phyloP scores from a whole-genome alignment of 2,329 filamentous ascomycete species.

The Leptographium radiaticola region DNA sequence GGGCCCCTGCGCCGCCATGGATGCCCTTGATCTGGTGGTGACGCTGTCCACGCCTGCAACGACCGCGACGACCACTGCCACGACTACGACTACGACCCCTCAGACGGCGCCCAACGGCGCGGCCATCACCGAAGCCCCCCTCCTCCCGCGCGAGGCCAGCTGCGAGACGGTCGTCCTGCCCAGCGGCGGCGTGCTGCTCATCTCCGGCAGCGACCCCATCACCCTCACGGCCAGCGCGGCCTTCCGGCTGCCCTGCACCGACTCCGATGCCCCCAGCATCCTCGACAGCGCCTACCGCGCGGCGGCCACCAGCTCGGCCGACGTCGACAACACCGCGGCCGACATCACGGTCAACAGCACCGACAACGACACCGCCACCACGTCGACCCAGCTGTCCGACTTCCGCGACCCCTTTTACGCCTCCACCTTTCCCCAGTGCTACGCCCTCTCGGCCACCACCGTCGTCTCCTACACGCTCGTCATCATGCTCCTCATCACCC shows the following conservation, averaged over 20 bases:
- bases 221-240: constrained; percentile 46
- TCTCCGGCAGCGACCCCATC: constrained; percentile 39
- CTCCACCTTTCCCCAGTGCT: constrained; percentile 84
- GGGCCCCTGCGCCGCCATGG: constrained; percentile 4
- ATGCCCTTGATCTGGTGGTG: constrained; percentile 4
- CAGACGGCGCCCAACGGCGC: neutral
- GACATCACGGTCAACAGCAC: constrained; percentile 6
- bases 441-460: constrained; percentile 82
- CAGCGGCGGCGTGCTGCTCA: constrained; percentile 31
- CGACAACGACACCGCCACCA: constrained; percentile 15
- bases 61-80: neutral
- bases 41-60: neutral
- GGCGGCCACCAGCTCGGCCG: neutral
- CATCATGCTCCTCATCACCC: constrained; percentile 86
- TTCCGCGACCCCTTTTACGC: constrained; percentile 83
- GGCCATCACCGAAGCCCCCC: neutral
- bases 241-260: constrained; percentile 44
- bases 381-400: constrained; percentile 38
- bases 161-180: constrained; percentile 31
- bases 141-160: neutral
- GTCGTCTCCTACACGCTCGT: constrained; percentile 86
- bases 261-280: neutral
- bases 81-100: neutral
- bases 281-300: constrained; percentile 20
- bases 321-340: constrained; percentile 1